Percentiles rank a stretch among this genome's conserved stretches.
phyloP scores from a whole-genome alignment of 768 basidiomycete genomes.

The Mycena indigotica region DNA sequence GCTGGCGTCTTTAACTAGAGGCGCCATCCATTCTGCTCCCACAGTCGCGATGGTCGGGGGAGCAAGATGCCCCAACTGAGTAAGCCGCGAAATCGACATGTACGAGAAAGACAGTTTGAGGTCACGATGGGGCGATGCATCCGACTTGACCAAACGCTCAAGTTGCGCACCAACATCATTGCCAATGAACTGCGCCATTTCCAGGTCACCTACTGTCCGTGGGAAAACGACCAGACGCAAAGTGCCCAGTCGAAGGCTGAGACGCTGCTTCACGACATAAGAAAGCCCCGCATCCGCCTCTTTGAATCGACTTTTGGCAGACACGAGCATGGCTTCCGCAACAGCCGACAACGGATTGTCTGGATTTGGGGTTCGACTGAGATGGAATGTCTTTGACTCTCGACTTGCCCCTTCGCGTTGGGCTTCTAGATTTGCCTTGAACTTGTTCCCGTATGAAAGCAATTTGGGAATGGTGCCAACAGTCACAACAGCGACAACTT shows the following conservation, averaged over 20 bases:
- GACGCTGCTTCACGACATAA: slow-evolving; percentile 68
- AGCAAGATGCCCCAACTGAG: slow-evolving; percentile 57
- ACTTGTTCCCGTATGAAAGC: slow-evolving; percentile 71
- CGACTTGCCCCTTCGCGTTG: slow-evolving; percentile 77
- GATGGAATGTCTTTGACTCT: slow-evolving; percentile 77
- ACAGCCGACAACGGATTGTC: slow-evolving; percentile 82
- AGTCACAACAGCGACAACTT: slow-evolving; percentile 66
- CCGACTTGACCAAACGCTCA: slow-evolving; percentile 60
- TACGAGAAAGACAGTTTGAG: slow-evolving; percentile 72
- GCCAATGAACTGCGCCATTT: slow-evolving; percentile 76
- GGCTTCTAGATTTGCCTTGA: slow-evolving; percentile 68
- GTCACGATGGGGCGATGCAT: slow-evolving; percentile 59
- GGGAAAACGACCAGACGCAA: slow-evolving; percentile 78
- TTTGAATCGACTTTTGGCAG: slow-evolving; percentile 70
- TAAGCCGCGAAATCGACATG: slow-evolving; percentile 75
- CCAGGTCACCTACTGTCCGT: slow-evolving; percentile 74
- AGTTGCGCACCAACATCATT: slow-evolving; percentile 70
- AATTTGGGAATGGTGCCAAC: slow-evolving; percentile 79
- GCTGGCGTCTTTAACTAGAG: slow-evolving; percentile 58
- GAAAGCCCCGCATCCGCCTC: slow-evolving; percentile 63
- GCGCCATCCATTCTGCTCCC: slow-evolving; percentile 59
- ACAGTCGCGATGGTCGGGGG: slow-evolving; percentile 38
- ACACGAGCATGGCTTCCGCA: slow-evolving; percentile 81
- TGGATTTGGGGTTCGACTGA: slow-evolving; percentile 70
- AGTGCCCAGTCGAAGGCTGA: slow-evolving; percentile 66